These are phyloP conservation scores for Maudiozyma humilis DNA, from an alignment of 1,139 yeast genomes.

Conservation along the genomic window DNA sequence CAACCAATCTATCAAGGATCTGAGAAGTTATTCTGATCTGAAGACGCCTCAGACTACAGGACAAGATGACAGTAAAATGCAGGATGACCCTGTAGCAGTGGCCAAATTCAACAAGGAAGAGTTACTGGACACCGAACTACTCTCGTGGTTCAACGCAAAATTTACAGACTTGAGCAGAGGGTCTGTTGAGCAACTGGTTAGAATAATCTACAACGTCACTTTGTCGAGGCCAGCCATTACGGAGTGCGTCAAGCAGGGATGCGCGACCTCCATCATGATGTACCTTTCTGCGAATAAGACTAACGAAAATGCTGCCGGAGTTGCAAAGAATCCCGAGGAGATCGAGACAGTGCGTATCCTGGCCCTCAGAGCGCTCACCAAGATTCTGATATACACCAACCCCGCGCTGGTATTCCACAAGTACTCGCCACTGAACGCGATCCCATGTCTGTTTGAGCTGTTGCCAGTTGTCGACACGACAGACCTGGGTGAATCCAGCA, in stretches of 20 bases:
- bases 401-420: slow-evolving; percentile 27
- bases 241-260: slow-evolving; percentile 26
- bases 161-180: slow-evolving; percentile 17
- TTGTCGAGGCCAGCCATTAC: slow-evolving; percentile 15
- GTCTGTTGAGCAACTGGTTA: slow-evolving; percentile 22
- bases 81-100: slow-evolving; percentile 20
- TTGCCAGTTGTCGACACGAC: slow-evolving; percentile 14
- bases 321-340: neutral
- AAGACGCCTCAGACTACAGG: slow-evolving; percentile 11
- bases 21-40: slow-evolving; percentile 21
- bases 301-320: slow-evolving; percentile 6
- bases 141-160: slow-evolving; percentile 17
- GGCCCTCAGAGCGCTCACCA: slow-evolving; percentile 25
- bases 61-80: slow-evolving; percentile 9
- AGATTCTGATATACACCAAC: slow-evolving; percentile 23
- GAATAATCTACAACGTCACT: slow-evolving; percentile 25
- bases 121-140: slow-evolving; percentile 17
- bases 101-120: slow-evolving; percentile 17
- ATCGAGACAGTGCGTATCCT: slow-evolving; percentile 12
- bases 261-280: slow-evolving; percentile 20
- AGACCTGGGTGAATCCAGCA: slow-evolving; percentile 2
- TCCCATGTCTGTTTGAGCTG: slow-evolving; percentile 26
- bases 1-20: slow-evolving; percentile 17
- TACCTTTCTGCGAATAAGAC: slow-evolving; percentile 13
- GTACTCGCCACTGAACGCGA: slow-evolving; percentile 27